Conservation (phyloP, 257 asterid genomes). For the Leptodermis oblonga region DNA sequence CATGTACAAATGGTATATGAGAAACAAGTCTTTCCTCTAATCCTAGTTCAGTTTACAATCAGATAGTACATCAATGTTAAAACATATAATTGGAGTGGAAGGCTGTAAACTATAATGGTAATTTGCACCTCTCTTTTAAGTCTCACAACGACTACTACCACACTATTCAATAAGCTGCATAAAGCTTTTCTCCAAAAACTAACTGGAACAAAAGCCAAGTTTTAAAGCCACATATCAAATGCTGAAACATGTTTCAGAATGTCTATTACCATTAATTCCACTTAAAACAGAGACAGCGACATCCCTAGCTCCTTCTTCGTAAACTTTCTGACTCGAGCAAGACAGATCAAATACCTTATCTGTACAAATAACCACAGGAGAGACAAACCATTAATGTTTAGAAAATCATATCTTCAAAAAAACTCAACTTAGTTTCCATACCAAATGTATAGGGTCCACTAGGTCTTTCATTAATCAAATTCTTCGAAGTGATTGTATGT, state of each 20-base stretch:
- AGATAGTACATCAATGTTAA: too few relatives aligned
- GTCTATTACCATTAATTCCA: slow-evolving; percentile 77
- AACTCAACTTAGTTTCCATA: slow-evolving; percentile 20
- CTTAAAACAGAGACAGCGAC: slow-evolving; percentile 86
- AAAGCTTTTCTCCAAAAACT: background rate
- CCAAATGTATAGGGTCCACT: slow-evolving; percentile 71
- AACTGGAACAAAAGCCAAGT: background rate
- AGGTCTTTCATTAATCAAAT: slow-evolving; percentile 67
- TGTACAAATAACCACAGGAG: slow-evolving; percentile 26
- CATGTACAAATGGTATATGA: too few relatives aligned
- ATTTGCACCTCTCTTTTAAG: background rate
- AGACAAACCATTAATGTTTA: background rate
- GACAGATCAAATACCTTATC: slow-evolving; percentile 82
- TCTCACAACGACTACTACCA: background rate
- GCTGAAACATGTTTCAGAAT: background rate
- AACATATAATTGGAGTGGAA: background rate
- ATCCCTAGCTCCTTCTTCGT: slow-evolving; percentile 85
- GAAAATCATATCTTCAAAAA: background rate
- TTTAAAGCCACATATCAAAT: too few relatives aligned
- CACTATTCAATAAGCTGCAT: background rate
- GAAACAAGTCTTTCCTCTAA: too few relatives aligned
- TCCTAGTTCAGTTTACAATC: background rate
- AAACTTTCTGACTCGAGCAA: slow-evolving; percentile 65
- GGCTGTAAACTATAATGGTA: background rate
- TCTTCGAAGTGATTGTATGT: slow-evolving; percentile 69